Evolutionary conservation across 345 rosid genomes (phyloP), one percentile per base, ranked within the genome.

Genomic region (Camelina laxa): DNA sequence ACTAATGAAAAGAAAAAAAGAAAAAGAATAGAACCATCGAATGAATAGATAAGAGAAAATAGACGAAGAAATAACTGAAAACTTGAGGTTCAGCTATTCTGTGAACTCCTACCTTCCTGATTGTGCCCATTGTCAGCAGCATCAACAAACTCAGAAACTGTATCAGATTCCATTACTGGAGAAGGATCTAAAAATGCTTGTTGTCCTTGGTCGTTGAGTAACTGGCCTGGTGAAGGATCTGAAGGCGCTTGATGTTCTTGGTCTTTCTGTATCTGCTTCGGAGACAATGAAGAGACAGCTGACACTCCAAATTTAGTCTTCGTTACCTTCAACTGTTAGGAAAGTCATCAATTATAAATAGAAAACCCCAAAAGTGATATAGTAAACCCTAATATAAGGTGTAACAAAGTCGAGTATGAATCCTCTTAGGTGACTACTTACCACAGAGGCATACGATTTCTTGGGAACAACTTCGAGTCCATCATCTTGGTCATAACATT

Each of bases 111-210:
- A 75, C 93, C 89, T 85, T 85, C 96, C 68, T 79, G 88, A 48
- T 61, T 57, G 69, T 80, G 84, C 64, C 76, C 93, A 87, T 85
- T 85, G 72, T 90, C 97, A 48, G 60, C 16, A 51, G 30, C 53
- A 45, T 76, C 75, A 0, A 55, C 65, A 4, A 11, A 15, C 65
- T 54, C 75, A 24, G 44, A 63, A 35, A 69, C 65, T n/a, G 59
- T 42, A n/a, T 76, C 75, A 55, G 36, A 36, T 55, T 76, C 69
- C 62, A 55, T 8, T 9, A 44, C 59, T 62, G 20, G 75, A 69
- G 65, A 69, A 75, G 31, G 33, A 69, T 75, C 69, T 31, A 65
- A 55, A 62, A 59, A 33, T 39, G 3, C 59, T 35, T 69, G 50
- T 13, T 35, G 65, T 7, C 20, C 65, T 44, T 62, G 65, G 8